Conservation (phyloP, 768 basidiomycete genomes). For the Serpula lacrymans region DNA sequence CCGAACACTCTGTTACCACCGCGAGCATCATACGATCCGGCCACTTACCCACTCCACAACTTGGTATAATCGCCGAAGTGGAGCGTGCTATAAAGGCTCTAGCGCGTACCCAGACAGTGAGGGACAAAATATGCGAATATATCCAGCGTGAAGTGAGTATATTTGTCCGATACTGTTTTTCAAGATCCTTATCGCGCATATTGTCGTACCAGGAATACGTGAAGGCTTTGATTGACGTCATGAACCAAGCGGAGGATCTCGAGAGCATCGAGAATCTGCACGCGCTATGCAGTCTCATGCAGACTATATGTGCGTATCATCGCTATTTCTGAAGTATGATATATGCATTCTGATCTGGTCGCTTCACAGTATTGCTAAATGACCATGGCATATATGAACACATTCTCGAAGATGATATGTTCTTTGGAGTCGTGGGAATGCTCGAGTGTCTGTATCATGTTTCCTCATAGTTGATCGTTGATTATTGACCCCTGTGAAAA, state of each 20-base stretch:
- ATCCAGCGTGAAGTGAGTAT: conserved; percentile 76
- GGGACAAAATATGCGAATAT: conserved; percentile 87
- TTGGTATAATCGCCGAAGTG: conserved; percentile 77
- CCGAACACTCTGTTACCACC: conserved; percentile 57
- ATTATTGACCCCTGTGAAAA: conserved; percentile 11
- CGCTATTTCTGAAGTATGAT: no score
- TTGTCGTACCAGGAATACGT: conserved; percentile 68
- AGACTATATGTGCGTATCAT: conserved; percentile 78
- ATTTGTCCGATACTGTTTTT: background rate
- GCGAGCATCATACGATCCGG: conserved; percentile 67
- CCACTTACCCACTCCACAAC: conserved; percentile 69
- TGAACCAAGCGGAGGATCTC: conserved; percentile 88
- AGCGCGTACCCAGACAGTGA: conserved; percentile 65
- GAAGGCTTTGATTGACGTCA: conserved; percentile 78
- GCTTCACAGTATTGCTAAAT: conserved; percentile 83
- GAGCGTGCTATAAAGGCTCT: conserved; percentile 76
- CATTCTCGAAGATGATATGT: conserved; percentile 88
- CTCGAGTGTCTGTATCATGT: conserved; percentile 81
- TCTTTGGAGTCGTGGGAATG: conserved; percentile 92
- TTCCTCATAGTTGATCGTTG: conserved; percentile 12
- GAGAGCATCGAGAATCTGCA: conserved; percentile 90
- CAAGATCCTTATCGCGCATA: conserved; percentile 5
- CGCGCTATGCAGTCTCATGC: conserved; percentile 87
- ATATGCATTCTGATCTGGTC: conserved; percentile 1
- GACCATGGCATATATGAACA: conserved; percentile 95